phyloP scores from a whole-genome alignment of 2,329 filamentous ascomycete genomes.

The Albophoma yamanashiensis region DNA sequence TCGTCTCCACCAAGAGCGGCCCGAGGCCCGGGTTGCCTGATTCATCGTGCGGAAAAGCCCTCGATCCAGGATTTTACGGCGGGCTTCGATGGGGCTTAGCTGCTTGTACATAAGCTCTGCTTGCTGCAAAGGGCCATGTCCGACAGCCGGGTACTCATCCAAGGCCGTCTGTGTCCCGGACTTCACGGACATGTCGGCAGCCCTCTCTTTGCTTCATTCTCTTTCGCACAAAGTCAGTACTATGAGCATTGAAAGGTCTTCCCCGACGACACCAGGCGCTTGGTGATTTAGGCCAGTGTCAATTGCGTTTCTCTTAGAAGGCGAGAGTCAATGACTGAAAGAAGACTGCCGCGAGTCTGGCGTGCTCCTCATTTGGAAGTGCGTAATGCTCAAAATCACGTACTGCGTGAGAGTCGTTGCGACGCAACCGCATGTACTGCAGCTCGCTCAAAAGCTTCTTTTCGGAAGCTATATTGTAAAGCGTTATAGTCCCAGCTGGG shows the following conservation, averaged over 20 bases:
- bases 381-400: background rate
- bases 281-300: background rate
- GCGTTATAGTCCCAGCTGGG: background rate
- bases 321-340: background rate
- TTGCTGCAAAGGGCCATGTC: background rate
- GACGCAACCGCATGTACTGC: background rate
- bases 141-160: background rate
- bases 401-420: background rate
- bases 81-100: background rate
- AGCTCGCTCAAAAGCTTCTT: background rate
- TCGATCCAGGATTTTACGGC: background rate
- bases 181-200: background rate
- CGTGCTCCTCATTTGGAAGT: background rate
- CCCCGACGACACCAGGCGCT: background rate
- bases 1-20: background rate
- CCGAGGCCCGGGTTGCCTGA: background rate
- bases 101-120: background rate
- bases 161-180: background rate
- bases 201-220: background rate
- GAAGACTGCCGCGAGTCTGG: background rate
- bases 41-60: background rate
- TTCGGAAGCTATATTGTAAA: background rate
- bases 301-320: background rate
- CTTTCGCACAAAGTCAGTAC: background rate
- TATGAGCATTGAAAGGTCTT: background rate